Evolutionary conservation across 2,329 filamentous ascomycete genomes (phyloP), one percentile per base, ranked within the genome.

Genomic region (Chalaropsis ovoidea): DNA sequence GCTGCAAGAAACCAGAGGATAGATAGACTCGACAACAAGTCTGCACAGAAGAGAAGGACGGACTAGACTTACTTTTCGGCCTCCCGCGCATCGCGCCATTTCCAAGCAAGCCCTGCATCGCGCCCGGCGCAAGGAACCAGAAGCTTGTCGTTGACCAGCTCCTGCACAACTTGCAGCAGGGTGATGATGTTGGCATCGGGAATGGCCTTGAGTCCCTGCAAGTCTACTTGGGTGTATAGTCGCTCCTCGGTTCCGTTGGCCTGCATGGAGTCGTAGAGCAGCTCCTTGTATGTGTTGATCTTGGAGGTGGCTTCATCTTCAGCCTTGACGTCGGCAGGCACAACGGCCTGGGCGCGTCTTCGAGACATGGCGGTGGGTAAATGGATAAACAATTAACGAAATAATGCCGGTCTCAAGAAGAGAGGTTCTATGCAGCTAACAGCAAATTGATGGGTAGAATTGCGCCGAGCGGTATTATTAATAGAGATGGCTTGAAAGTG

Each of bases 101-200:
- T 80, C 83, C 84, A 87, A 68, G 78, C 78, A 31, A 82, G 72
- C 24, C 61, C 61, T n/a, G 76, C 75, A n/a, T 73, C 73, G 54
- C 74, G 73, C 43, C 77, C 75, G 62, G 75, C 73, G 61, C 80
- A 77, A 27, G 77, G 75, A 67, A 80, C 78, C 70, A 86, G 81
- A 45, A 86, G 78, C 72, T 82, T 82, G 71, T 87, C 83, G 70
- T 84, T 77, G 67, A 80, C 80, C 63, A 87, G 78, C 42, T 75
- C 77, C 73, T 86, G 82, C 49, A 86, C 77, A 17, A 85, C 80
- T 65, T 76, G 75, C 65, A 84, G 73, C 24, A 86, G 79, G 60
- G 81, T 77, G 71, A 77, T 73, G 68, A 83, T 73, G 72, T 86
- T 80, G 68, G 80, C 76, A 62, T 81, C 79, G 4, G 83, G 82